Evolutionary conservation across 1,284 basidiomycete genomes (phyloP), one percentile per base, ranked within the genome.

Genomic region (Heterobasidion parviporum): DNA sequence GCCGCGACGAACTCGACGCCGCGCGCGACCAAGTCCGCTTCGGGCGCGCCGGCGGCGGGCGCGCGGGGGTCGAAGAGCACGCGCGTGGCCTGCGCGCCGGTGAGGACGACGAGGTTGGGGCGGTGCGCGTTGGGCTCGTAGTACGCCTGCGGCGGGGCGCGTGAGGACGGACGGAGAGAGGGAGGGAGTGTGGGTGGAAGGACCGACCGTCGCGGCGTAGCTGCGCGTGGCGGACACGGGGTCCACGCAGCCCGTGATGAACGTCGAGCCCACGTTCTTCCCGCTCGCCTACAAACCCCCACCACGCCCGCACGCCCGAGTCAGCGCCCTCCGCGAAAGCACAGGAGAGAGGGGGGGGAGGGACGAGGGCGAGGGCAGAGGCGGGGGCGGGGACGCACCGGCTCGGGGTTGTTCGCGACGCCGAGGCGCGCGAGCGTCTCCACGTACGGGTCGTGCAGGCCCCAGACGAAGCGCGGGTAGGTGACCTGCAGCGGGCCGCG

Each of bases 1-100:
- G 64, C 62, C 35, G 71, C 67, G 2, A 53, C 18, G 14, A 57
- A 5, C 20, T 36, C 36, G 14, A 32, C 45, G n/a, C 44, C 50
- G 10, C 18, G 34, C 16, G 15, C 44, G 15, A 26, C 26, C 3
- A 26, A 5, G 26, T 26, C 26, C 26, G 26, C 26, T 3, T 26
- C 38, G 18, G 18, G 18, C n/a, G 38, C 12, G 38, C 38, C 6
- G 8, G 38, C 38, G 38, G 38, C n/a, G n/a, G n/a, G n/a, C n/a
- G n/a, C 15, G n/a, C 26, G 26, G 6, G 34, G 14, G 6, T 50
- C 43, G 3, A 53, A 44, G 3, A 58, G 8, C 43, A 56, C 32
- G 3, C 54, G 49, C 2, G 57, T 55, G 10, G 43, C 55, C 8
- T 59, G 55, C 2, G 58, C 56, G 16, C 45, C 56, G n/a, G 53